Evolutionary conservation across 2,329 filamentous ascomycete genomes (phyloP).

Genomic region (Tolypocladium guangdongense): DNA sequence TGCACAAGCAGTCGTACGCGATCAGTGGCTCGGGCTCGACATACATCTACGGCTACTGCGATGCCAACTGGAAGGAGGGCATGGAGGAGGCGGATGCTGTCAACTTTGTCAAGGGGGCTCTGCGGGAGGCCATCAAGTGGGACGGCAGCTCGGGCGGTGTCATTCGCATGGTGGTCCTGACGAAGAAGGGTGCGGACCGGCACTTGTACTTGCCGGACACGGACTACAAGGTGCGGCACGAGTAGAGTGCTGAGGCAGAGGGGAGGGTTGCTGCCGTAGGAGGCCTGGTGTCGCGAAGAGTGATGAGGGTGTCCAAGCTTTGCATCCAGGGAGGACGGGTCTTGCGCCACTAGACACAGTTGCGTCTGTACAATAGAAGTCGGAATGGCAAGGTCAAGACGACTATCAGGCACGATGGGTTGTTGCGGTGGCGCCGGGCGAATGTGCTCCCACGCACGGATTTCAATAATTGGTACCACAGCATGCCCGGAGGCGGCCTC

Average conservation of each 20-base stretch:
- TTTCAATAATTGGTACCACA: background rate
- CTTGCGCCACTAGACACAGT: background rate
- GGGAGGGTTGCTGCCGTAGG: constrained; percentile 3
- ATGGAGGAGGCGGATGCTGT: constrained; percentile 92
- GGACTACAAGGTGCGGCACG: constrained; percentile 65
- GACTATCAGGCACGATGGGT: background rate
- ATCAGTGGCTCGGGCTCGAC: constrained; percentile 96
- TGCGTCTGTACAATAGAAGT: constrained; percentile 3
- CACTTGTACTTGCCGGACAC: constrained; percentile 94
- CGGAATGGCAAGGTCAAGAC: background rate
- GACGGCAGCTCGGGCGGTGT: constrained; percentile 97
- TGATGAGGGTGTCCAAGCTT: background rate
- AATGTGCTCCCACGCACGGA: background rate
- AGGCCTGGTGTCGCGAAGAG: background rate
- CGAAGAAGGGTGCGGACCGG: constrained; percentile 76
- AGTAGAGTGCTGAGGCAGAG: constrained; percentile 30
- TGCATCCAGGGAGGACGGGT: background rate
- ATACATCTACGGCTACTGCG: constrained; percentile 99
- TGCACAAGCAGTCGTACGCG: constrained; percentile 93
- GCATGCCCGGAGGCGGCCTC: too few relatives aligned
- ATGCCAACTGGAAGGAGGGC: constrained; percentile 87
- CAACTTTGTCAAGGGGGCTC: constrained; percentile 80
- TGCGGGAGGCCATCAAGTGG: constrained; percentile 97
- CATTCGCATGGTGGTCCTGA: constrained; percentile 95
- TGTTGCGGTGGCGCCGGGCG: too few relatives aligned